phyloP scores from a whole-genome alignment of 179 eudicot genomes.

The Beta macrorhiza region DNA sequence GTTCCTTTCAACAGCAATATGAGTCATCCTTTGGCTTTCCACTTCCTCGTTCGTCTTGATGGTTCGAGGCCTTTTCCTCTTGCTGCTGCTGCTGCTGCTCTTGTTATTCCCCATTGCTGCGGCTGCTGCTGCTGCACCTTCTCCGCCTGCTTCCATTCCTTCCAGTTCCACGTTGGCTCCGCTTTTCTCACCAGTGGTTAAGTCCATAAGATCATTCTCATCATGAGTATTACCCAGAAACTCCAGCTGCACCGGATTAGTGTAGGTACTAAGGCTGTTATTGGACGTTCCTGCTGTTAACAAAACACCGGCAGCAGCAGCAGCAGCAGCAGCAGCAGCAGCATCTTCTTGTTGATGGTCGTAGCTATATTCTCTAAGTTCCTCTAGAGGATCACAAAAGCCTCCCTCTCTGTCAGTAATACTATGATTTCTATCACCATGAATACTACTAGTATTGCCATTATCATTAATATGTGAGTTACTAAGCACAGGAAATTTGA shows the following conservation, averaged over 20 bases:
- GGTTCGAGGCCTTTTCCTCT: slow-evolving; percentile 81
- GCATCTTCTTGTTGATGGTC: slow-evolving; percentile 20
- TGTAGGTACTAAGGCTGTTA: background rate
- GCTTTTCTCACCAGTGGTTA: slow-evolving; percentile 5
- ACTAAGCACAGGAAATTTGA: slow-evolving; percentile 71
- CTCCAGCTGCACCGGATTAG: slow-evolving; percentile 39
- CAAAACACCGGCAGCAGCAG: background rate
- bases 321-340: background rate
- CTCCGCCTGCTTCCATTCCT: background rate
- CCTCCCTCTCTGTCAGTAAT: slow-evolving; percentile 2
- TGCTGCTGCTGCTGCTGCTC: slow-evolving; percentile 30
- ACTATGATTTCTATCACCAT: background rate
- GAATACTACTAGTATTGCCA: background rate
- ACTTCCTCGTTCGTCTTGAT: slow-evolving; percentile 83
- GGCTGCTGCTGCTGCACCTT: slow-evolving; percentile 25
- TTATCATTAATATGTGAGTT: slow-evolving; percentile 8
- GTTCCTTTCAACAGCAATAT: slow-evolving; percentile 92
- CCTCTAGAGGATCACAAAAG: slow-evolving; percentile 14
- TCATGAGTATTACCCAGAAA: slow-evolving; percentile 35
- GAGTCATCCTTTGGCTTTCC: slow-evolving; percentile 96
- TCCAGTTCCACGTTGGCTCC: background rate
- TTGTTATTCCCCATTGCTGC: slow-evolving; percentile 3
- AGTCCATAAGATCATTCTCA: slow-evolving; percentile 27
- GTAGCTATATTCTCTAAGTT: slow-evolving; percentile 7
- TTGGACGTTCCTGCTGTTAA: background rate